Base-by-base conservation (phyloP, 2,329 filamentous ascomycete species). In the Plectosphaerella cucumerina region DNA sequence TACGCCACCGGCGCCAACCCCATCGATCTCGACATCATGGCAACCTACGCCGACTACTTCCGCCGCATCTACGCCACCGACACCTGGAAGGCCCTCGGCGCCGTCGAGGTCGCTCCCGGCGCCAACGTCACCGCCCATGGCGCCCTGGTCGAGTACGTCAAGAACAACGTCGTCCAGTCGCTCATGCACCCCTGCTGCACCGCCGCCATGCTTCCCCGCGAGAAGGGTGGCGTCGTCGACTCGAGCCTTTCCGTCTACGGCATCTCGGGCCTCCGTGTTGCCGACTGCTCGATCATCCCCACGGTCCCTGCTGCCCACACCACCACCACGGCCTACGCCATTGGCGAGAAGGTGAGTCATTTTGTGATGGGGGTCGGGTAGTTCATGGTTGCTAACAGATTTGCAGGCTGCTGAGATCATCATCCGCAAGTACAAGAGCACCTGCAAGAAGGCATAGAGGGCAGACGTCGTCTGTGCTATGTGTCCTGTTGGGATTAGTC, bases 321-420 rank as follows among this genome's bases (percentile, higher is more conserved):
- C 35, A 53, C 48, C 56, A 78, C 77, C 70, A 74, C 75, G 6
- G 77, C 76, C 5, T 81, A 80, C 59, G 76, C 73, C 3, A 78
- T 81, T 55, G 77, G 73, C 1, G 78, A 81, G 62, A 77, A 76
- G 56, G 61, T 56, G 49, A 49, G 51, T 48, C 11, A n/a, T n/a
- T n/a, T n/a, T n/a, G n/a, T n/a, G n/a, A n/a, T n/a, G n/a, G n/a
- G n/a, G n/a, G n/a, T n/a, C n/a, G n/a, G n/a, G n/a, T n/a, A n/a
- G n/a, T 23, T 14, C 9, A 9, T 31, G 21, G 47, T 50, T 33
- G 42, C 53, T 55, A 50, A 55, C 23, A 26, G 15, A 15, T 35
- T 21, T 43, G n/a, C 18, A 57, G 55, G 56, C 53, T 51, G 56
- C 56, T 31, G 50, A 56, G 42, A 57, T 57, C 34, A 54, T 57